Conservation (phyloP, 805 yeast species). For the Myxozyma neglecta region DNA sequence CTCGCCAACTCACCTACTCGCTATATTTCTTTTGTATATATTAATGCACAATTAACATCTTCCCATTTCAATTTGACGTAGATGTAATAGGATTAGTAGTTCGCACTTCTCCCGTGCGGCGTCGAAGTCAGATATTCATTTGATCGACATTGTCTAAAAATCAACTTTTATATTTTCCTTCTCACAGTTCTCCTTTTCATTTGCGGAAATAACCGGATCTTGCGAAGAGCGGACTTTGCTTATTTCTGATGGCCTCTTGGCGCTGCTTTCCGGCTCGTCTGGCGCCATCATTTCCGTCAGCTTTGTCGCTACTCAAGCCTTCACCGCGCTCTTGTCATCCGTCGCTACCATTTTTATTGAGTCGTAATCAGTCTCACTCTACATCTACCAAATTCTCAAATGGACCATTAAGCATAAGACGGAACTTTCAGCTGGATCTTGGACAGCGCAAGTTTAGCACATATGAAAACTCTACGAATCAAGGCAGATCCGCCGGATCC, state of each 20-base stretch:
- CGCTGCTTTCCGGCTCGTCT: not conserved
- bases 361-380: not conserved
- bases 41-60: no score
- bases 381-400: no score
- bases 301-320: not conserved
- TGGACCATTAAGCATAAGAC: no score
- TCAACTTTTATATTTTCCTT: not conserved
- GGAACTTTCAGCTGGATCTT: no score
- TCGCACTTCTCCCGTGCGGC: not conserved
- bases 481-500: not conserved
- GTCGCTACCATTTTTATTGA: not conserved
- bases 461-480: no score
- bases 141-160: not conserved
- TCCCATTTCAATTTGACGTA: no score
- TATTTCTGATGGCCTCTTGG: not conserved
- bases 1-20: no score
- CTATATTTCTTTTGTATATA: no score
- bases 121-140: not conserved
- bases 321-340: not conserved
- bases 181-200: not conserved
- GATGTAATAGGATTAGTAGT: no score
- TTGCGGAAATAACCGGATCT: not conserved
- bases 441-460: no score
- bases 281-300: slow-evolving; percentile 1
- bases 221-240: not conserved